These are phyloP conservation scores for Talaromyces sp. DNA, from an alignment of 2,329 filamentous ascomycete genomes.

Conservation along the genomic window DNA sequence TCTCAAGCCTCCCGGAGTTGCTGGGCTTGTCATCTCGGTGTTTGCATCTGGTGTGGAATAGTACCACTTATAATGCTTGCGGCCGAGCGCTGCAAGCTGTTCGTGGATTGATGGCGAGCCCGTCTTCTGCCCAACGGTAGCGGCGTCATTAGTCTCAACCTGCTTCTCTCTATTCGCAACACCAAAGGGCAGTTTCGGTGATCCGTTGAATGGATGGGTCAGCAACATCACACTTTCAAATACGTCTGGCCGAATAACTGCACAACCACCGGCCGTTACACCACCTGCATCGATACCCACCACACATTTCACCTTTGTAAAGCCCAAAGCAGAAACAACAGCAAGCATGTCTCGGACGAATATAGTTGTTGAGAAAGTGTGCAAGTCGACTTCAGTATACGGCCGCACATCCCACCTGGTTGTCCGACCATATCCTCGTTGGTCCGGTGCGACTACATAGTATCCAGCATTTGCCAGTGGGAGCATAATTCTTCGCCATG, in stretches of 20 bases:
- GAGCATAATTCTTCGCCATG: conserved; percentile 62
- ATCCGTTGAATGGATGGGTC: conserved; percentile 60
- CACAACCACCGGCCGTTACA: conserved; percentile 55
- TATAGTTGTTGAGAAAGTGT: conserved; percentile 54
- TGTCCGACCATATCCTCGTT: conserved; percentile 64
- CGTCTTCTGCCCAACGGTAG: not conserved
- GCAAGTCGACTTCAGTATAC: conserved; percentile 52
- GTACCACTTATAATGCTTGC: conserved; percentile 67
- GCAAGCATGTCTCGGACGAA: conserved; percentile 60
- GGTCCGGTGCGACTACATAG: conserved; percentile 63
- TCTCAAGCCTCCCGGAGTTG: conserved; percentile 46
- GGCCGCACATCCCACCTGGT: conserved; percentile 53
- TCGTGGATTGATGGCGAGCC: conserved; percentile 41
- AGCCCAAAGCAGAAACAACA: conserved; percentile 58
- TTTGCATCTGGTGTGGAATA: conserved; percentile 35
- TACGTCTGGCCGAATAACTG: conserved; percentile 60
- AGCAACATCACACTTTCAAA: conserved; percentile 60
- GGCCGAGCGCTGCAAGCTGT: conserved; percentile 50
- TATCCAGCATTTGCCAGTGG: conserved; percentile 57
- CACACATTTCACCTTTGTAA: conserved; percentile 54
- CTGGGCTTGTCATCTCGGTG: conserved; percentile 29
- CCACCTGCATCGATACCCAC: conserved; percentile 66
- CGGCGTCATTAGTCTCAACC: not conserved
- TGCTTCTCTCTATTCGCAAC: conserved; percentile 25
- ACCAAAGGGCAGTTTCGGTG: conserved; percentile 47